Evolutionary conservation across 1,284 basidiomycete species (phyloP).

Genomic region (Ceraceosorus guamensis): DNA sequence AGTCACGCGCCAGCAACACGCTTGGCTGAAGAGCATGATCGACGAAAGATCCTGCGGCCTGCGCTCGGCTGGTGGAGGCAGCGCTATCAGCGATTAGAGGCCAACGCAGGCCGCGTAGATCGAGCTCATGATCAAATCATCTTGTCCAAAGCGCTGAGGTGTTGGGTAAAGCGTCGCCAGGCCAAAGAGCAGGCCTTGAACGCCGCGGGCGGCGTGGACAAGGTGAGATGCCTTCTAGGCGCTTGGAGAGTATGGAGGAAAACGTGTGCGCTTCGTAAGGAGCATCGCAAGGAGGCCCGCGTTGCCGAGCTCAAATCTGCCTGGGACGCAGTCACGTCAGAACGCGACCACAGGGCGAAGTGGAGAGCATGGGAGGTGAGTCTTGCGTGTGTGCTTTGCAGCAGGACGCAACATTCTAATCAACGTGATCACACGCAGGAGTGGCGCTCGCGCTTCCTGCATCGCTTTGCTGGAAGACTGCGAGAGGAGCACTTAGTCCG

Average conservation of each 20-base stretch:
- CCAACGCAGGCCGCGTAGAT: conserved; percentile 10
- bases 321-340: background rate
- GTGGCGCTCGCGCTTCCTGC: background rate
- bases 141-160: conserved; percentile 15
- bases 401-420: too few relatives aligned
- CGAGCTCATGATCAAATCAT: conserved; percentile 14
- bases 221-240: conserved; percentile 22
- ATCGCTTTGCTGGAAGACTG: background rate
- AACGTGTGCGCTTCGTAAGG: background rate
- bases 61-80: conserved; percentile 28
- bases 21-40: conserved; percentile 15
- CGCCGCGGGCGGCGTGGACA: conserved; percentile 15
- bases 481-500: background rate
- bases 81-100: conserved; percentile 12
- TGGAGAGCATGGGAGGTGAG: background rate
- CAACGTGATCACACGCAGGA: too few relatives aligned
- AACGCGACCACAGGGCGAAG: background rate
- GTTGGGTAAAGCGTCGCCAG: conserved; percentile 8
- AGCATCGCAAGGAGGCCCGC: background rate
- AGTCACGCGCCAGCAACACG: background rate
- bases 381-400: background rate
- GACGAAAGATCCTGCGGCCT: conserved; percentile 11
- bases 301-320: background rate
- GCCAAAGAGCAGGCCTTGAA: background rate
- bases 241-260: conserved; percentile 24